Base-by-base conservation (phyloP, 148 eudicot genomes). In the Linanthus parryae region DNA sequence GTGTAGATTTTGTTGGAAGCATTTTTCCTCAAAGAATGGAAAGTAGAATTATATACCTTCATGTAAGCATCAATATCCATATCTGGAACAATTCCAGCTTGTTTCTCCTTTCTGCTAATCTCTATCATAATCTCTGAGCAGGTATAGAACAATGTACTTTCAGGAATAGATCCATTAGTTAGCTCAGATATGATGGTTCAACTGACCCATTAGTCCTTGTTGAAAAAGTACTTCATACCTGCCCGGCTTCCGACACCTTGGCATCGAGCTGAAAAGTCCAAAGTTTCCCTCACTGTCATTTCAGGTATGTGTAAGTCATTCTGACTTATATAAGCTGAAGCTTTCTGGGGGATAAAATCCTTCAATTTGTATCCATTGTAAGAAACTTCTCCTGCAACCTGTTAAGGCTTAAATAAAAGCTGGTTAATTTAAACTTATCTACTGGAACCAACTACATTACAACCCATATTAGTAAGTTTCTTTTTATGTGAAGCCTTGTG, bases 191-290 rank as follows among this genome's bases (percentile, higher is more conserved):
- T n/a, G n/a, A n/a, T n/a, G n/a, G n/a, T n/a, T n/a, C n/a, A n/a
- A n/a, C n/a, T n/a, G n/a, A n/a, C n/a, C n/a, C n/a, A n/a, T n/a
- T n/a, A n/a, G n/a, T n/a, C n/a, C n/a, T n/a, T n/a, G n/a, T n/a
- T n/a, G n/a, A n/a, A n/a, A n/a, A n/a, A n/a, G n/a, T n/a, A n/a
- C n/a, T n/a, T n/a, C 17, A 23, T 64, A 83, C 96, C 92, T 73
- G 88, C 68, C 51, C 92, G 76, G 57, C 67, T 76, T 39, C 85
- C 86, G 57, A 76, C 73, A 50, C 96, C 96, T 64, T 79, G 96
- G 66, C 89, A 84, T 14, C 74, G 72, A 54, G 84, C 76, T 52
- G 94, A 79, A 65, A 88, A 88, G 61, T 84, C 89, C 43, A 88
- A 42, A 15, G 84, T 68, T 59, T 88, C 96, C 57, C 86, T 76